Evolutionary conservation across 192 early-diverging fungal genomes (phyloP).

Genomic region (Backusella liffmaniae): DNA sequence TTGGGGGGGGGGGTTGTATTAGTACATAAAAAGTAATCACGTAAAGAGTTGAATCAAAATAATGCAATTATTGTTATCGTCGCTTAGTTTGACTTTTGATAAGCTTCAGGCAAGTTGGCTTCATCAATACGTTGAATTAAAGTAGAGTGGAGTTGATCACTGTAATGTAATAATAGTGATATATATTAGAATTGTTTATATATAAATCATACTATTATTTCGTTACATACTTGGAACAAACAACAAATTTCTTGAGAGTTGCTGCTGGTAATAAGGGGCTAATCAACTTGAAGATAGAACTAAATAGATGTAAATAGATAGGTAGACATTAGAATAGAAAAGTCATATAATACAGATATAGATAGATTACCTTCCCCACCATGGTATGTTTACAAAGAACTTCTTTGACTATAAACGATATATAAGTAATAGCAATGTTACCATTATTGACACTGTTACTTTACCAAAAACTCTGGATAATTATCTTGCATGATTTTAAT

Average conservation of each 20-base stretch:
- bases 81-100: conserved; percentile 15
- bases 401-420: conserved; percentile 34
- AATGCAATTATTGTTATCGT: background rate
- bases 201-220: background rate
- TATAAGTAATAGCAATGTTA: background rate
- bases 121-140: conserved; percentile 21
- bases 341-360: too few species aligned
- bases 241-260: conserved; percentile 61
- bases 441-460: background rate
- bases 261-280: conserved; percentile 54
- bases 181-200: background rate
- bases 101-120: conserved; percentile 22
- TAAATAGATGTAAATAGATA: background rate
- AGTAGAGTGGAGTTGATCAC: conserved; percentile 1
- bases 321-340: background rate
- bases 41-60: background rate
- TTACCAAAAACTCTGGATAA: conserved; percentile 62
- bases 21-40: background rate
- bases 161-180: background rate
- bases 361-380: conserved; percentile 49
- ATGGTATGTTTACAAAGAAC: conserved; percentile 61
- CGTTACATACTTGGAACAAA: conserved; percentile 43
- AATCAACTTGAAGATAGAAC: conserved; percentile 56
- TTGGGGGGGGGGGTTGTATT: background rate
- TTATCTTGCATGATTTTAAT: conserved; percentile 61